Base-by-base conservation (phyloP, 2,329 filamentous ascomycete species). In the Aotearoamyces nothofagi region DNA sequence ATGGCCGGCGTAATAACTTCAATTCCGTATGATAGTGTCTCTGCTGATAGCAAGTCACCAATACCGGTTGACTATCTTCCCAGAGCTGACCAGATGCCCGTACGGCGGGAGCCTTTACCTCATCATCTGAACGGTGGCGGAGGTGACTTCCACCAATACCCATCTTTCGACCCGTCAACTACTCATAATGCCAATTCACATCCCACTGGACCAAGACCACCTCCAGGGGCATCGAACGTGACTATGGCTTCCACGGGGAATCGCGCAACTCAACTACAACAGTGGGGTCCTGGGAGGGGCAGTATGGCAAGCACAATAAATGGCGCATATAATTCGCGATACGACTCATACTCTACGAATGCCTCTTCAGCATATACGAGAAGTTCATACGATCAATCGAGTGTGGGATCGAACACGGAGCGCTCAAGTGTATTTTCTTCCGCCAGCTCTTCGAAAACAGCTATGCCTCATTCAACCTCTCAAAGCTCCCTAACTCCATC, bases 121-220 rank as follows among this genome's bases (percentile, higher is more conserved):
- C 80, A 90, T 52, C 82, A 92, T 46, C 57, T 92, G 30, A 86
- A 83, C 52, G 86, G 83, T 55, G 64, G 62, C 39, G 70, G 70
- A 27, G 59, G 60, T 42, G 86, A 94, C 53, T 93, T 75, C 49
- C 83, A 93, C 56, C 87, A 93, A 47, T 93, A 94, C 51, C 83
- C 84, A 23, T 67, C 67, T 29, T 72, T 79, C 50, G 74, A 78
- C 40, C 58, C 69, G 16, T 54, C 64, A 27, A 49, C 57, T 22
- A 47, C 58, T 31, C 54, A 60, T 23, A 54, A 57, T 35, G 56
- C 60, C 33, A 61, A 57, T 40, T 60, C 66, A 22, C 69, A 77
- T 44, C 59, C 66, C 24, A 66, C 68, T 6, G 70, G 69, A 8
- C 64, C 70, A 33, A 63, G 75, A 37, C 71, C 69, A 20, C 69